phyloP scores from a whole-genome alignment of 2,329 filamentous ascomycete species.

The Sporothrix inflata region DNA sequence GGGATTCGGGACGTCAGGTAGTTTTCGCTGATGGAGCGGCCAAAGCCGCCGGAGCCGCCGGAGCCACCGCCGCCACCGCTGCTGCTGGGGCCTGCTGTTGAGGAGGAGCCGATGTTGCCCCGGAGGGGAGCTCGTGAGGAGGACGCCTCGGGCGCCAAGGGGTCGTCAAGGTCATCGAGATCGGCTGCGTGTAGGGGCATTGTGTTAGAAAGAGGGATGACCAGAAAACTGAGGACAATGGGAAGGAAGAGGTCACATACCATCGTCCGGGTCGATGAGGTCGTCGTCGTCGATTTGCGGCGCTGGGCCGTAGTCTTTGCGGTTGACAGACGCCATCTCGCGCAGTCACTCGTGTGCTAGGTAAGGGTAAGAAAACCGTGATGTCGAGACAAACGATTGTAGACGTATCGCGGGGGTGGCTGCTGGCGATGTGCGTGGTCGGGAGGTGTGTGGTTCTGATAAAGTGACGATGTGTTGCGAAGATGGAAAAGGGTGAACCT shows the following conservation, averaged over 20 bases:
- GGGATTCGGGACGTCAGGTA: slow-evolving; percentile 89
- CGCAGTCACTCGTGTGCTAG: background rate
- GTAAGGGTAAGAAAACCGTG: background rate
- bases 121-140: slow-evolving; percentile 75
- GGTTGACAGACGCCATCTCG: slow-evolving; percentile 52
- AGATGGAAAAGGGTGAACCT: slow-evolving; percentile 22
- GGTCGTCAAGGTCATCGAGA: slow-evolving; percentile 91
- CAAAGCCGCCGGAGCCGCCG: slow-evolving; percentile 43
- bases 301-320: slow-evolving; percentile 62
- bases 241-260: slow-evolving; percentile 46
- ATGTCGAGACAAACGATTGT: background rate
- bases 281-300: slow-evolving; percentile 66
- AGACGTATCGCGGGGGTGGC: background rate
- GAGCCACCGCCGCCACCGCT: slow-evolving; percentile 9
- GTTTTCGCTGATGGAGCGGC: slow-evolving; percentile 67
- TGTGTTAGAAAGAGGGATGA: background rate
- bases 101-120: slow-evolving; percentile 78
- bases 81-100: slow-evolving; percentile 81
- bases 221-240: background rate
- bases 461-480: slow-evolving; percentile 11
- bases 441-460: slow-evolving; percentile 2
- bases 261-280: slow-evolving; percentile 78
- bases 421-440: background rate
- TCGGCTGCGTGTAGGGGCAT: slow-evolving; percentile 59
- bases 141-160: slow-evolving; percentile 65